Evolutionary conservation across 352 stramenopile species (phyloP).

Genomic region (Globisporangium spinosum): DNA sequence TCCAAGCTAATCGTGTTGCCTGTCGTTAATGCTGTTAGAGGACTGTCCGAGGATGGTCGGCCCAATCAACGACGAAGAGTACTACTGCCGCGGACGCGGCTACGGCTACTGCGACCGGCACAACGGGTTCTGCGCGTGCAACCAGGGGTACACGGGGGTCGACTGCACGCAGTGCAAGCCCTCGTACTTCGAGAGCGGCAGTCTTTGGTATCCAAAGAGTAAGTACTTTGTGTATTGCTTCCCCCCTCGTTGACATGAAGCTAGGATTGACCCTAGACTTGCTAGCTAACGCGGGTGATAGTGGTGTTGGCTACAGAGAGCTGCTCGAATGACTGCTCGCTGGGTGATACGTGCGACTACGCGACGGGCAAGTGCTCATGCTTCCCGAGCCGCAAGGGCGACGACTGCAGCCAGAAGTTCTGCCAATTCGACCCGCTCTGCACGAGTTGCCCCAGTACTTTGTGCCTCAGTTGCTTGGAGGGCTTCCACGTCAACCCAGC

Average conservation of each 20-base stretch:
- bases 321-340: constrained; percentile 89
- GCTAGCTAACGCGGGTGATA: no score
- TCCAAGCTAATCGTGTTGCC: neutral
- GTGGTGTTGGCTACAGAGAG: constrained; percentile 30
- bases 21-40: constrained; percentile 27
- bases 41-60: constrained; percentile 84
- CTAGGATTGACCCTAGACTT: no score
- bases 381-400: constrained; percentile 53
- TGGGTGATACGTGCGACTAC: constrained; percentile 87
- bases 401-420: constrained; percentile 76
- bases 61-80: constrained; percentile 84
- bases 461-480: constrained; percentile 83
- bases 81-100: constrained; percentile 89
- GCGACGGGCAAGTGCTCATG: constrained; percentile 85
- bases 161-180: constrained; percentile 87
- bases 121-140: constrained; percentile 92
- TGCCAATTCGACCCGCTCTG: constrained; percentile 85
- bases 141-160: constrained; percentile 90
- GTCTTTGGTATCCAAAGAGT: constrained; percentile 90
- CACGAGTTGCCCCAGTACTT: constrained; percentile 70
- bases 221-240: neutral
- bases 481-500: constrained; percentile 80
- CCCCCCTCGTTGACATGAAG: no score
- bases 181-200: constrained; percentile 82
- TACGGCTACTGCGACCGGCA: constrained; percentile 94